Conservation (phyloP, 345 rosid genomes). For the Physaria fendleri region DNA sequence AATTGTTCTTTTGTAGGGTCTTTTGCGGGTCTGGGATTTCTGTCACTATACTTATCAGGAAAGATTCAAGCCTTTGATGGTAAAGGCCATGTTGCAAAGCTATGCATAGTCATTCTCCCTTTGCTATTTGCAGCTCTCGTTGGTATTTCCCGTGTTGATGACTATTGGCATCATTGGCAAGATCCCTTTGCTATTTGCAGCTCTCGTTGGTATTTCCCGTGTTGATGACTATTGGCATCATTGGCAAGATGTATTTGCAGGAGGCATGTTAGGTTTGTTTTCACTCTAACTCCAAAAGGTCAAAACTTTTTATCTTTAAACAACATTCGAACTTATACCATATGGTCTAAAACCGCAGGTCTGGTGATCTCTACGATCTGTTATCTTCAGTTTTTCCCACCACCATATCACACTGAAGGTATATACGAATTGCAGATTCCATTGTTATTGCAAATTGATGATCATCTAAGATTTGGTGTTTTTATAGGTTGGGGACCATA, state of each 20-base stretch:
- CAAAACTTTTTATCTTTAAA: no score
- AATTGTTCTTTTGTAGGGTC: no score
- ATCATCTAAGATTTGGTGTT: not conserved
- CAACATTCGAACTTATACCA: no score
- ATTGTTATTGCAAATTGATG: no score
- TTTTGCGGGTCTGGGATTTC: no score
- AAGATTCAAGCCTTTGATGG: no score
- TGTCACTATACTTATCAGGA: no score
- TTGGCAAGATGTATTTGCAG: conserved; percentile 82
- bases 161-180: no score
- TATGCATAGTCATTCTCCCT: no score
- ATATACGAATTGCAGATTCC: not conserved
- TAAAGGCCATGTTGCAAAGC: no score
- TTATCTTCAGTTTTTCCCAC: conserved; percentile 72
- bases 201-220: conserved; percentile 70
- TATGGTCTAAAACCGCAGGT: conserved; percentile 40
- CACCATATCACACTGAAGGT: conserved; percentile 58
- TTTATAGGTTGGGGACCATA: conserved; percentile 55
- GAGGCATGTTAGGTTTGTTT: conserved; percentile 58
- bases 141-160: no score
- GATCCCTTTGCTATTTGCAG: conserved; percentile 60
- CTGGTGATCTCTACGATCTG: conserved; percentile 47
- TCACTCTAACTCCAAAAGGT: not conserved
- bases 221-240: conserved; percentile 92
- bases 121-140: no score